phyloP scores from a whole-genome alignment of 176 grass and related monocot genomes.

The Aegilops umbellulata region DNA sequence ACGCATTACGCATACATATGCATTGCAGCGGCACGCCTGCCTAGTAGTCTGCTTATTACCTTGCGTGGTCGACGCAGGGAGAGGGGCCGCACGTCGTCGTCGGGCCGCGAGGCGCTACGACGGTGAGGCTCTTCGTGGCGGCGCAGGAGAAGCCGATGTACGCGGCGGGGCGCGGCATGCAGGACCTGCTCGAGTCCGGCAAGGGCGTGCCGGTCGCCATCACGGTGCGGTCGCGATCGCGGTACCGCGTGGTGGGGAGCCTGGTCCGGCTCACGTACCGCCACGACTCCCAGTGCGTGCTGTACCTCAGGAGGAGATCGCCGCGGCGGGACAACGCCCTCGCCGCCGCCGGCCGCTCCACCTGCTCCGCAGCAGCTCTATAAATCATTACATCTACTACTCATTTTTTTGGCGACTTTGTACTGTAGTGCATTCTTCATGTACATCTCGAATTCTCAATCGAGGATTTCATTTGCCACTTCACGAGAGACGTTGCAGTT shows the following conservation, averaged over 20 bases:
- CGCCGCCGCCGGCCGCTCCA: slow-evolving; percentile 28
- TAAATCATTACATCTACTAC: too few species aligned
- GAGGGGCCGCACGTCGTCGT: slow-evolving; percentile 42
- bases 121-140: slow-evolving; percentile 43
- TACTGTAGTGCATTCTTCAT: too few species aligned
- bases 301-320: slow-evolving; percentile 46
- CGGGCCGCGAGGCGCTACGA: neutral
- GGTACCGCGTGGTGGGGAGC: slow-evolving; percentile 58
- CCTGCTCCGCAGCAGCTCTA: slow-evolving; percentile 27
- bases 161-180: slow-evolving; percentile 72
- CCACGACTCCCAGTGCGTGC: slow-evolving; percentile 52
- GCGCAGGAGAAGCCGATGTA: slow-evolving; percentile 88
- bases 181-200: slow-evolving; percentile 66
- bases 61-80: slow-evolving; percentile 11
- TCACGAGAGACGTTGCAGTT: neutral
- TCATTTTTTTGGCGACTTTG: neutral
- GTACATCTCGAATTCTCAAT: neutral
- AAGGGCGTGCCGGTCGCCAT: slow-evolving; percentile 58
- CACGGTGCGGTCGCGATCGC: slow-evolving; percentile 39
- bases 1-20: too few species aligned
- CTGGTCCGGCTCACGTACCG: slow-evolving; percentile 55
- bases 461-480: neutral
- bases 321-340: slow-evolving; percentile 22
- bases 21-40: too few species aligned
- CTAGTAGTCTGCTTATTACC: too few species aligned